These are phyloP conservation scores for Ophiocordyceps camponoti-floridani DNA, from an alignment of 2,329 filamentous ascomycete species.

Conservation along the genomic window DNA sequence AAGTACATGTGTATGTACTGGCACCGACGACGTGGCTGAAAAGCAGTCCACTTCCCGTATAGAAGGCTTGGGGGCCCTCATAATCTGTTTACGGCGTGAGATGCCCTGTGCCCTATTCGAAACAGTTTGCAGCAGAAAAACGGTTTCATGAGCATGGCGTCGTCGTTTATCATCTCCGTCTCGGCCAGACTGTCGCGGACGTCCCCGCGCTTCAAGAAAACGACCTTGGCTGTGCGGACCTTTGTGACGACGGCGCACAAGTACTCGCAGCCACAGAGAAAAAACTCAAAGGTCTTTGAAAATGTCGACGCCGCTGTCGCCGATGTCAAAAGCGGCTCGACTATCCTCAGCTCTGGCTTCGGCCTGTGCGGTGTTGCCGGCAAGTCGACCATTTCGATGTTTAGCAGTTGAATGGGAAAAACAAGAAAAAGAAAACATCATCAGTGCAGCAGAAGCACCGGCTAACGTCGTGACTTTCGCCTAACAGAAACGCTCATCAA, in stretches of 20 bases:
- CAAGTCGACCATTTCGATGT: conserved; percentile 14
- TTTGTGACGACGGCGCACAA: conserved; percentile 2
- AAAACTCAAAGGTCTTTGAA: conserved; percentile 27
- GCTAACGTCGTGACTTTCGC: not conserved
- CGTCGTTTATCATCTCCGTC: not conserved
- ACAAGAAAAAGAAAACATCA: too few relatives aligned
- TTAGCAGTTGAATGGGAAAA: not conserved
- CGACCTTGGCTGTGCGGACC: not conserved
- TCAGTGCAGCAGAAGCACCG: too few relatives aligned
- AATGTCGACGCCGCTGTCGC: conserved; percentile 49
- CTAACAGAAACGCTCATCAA: conserved; percentile 49
- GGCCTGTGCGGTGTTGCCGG: conserved; percentile 72
- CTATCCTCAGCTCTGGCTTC: conserved; percentile 64
- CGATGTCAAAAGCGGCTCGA: conserved; percentile 65
- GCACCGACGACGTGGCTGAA: too few relatives aligned
- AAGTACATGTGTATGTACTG: too few relatives aligned
- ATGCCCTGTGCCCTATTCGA: not conserved
- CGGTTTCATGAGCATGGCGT: not conserved
- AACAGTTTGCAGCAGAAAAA: not conserved
- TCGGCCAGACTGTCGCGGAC: not conserved
- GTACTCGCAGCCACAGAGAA: conserved; percentile 7
- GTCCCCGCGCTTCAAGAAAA: not conserved
- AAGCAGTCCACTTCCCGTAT: not conserved
- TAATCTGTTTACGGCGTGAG: not conserved
- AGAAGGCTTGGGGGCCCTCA: not conserved